Percentiles rank a stretch among this genome's conserved stretches.
Conservation (phyloP, 1,139 yeast species). For the Yamadazyma jaroonii region DNA sequence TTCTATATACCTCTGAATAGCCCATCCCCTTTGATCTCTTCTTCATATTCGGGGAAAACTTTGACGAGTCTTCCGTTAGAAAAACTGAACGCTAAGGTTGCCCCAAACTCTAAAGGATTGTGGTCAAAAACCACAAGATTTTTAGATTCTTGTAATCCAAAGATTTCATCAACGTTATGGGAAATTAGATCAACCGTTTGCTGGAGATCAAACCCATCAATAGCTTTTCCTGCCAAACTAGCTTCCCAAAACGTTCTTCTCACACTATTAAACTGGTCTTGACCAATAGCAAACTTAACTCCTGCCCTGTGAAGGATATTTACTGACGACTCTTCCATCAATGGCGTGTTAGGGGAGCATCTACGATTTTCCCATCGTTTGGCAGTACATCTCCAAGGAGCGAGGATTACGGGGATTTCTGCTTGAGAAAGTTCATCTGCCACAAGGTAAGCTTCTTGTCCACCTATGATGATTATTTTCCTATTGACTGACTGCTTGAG, state of each 20-base stretch:
- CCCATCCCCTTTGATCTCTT: slow-evolving; percentile 1
- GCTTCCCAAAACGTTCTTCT: slow-evolving; percentile 8
- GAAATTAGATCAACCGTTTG: slow-evolving; percentile 2
- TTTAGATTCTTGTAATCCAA: slow-evolving; percentile 1
- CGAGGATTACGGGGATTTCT: slow-evolving; percentile 9
- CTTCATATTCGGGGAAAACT: slow-evolving; percentile 6
- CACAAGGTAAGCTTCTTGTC: slow-evolving; percentile 9
- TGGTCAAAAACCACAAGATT: slow-evolving; percentile 5
- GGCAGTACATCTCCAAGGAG: slow-evolving; percentile 8
- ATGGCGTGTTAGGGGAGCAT: slow-evolving; percentile 7
- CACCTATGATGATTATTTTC: slow-evolving; percentile 10
- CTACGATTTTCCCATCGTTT: slow-evolving; percentile 8
- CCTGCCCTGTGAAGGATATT: slow-evolving; percentile 7
- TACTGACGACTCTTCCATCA: slow-evolving; percentile 3
- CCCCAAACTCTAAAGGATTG: slow-evolving; percentile 8
- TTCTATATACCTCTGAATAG: too few species aligned
- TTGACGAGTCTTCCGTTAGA: slow-evolving; percentile 1
- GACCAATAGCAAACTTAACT: slow-evolving; percentile 6
- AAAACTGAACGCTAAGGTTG: slow-evolving; percentile 4
- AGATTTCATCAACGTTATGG: slow-evolving; percentile 2
- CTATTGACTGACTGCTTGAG: slow-evolving; percentile 4
- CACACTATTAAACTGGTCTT: slow-evolving; percentile 5
- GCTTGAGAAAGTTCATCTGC: slow-evolving; percentile 8
- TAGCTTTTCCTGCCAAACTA: slow-evolving; percentile 7
- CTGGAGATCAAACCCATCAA: slow-evolving; percentile 1